Conservation (phyloP, 2,329 filamentous ascomycete species). For the Diaporthe citrichinensis region DNA sequence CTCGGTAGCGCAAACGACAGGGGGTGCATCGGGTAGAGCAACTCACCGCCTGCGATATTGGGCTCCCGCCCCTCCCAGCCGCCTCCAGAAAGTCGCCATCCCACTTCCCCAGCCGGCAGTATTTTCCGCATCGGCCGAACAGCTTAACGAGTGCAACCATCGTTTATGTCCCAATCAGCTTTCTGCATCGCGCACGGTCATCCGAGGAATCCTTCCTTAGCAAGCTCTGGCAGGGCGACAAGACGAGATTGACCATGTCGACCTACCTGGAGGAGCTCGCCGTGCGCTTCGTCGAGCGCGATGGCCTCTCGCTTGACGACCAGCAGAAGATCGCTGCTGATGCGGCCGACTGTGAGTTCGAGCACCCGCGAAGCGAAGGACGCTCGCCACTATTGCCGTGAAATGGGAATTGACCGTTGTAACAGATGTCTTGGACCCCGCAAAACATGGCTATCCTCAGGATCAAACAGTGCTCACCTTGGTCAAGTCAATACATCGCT, state of each 20-base stretch:
- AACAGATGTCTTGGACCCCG: slow-evolving; percentile 24
- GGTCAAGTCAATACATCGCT: slow-evolving; percentile 37
- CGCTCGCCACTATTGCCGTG: background rate
- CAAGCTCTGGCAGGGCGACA: slow-evolving; percentile 6
- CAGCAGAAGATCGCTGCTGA: slow-evolving; percentile 39
- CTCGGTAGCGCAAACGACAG: background rate
- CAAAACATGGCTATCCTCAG: slow-evolving; percentile 17
- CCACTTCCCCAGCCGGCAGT: slow-evolving; percentile 37
- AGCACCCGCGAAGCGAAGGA: too few species aligned
- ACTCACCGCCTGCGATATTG: slow-evolving; percentile 38
- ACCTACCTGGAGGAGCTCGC: slow-evolving; percentile 39
- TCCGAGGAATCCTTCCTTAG: background rate
- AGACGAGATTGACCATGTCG: slow-evolving; percentile 29
- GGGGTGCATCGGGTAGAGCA: background rate
- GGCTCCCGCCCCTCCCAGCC: background rate
- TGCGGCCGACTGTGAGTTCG: slow-evolving; percentile 37
- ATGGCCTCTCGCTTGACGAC: slow-evolving; percentile 38
- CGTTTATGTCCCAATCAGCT: background rate
- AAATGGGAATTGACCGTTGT: background rate
- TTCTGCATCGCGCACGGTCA: slow-evolving; percentile 9
- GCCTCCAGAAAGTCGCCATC: slow-evolving; percentile 16
- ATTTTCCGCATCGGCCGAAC: slow-evolving; percentile 19
- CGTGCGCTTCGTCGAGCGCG: slow-evolving; percentile 40
- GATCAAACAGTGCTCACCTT: slow-evolving; percentile 28
- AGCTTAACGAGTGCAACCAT: background rate